Base-by-base conservation (phyloP, 768 basidiomycete genomes). In the Phylloporus sp. region DNA sequence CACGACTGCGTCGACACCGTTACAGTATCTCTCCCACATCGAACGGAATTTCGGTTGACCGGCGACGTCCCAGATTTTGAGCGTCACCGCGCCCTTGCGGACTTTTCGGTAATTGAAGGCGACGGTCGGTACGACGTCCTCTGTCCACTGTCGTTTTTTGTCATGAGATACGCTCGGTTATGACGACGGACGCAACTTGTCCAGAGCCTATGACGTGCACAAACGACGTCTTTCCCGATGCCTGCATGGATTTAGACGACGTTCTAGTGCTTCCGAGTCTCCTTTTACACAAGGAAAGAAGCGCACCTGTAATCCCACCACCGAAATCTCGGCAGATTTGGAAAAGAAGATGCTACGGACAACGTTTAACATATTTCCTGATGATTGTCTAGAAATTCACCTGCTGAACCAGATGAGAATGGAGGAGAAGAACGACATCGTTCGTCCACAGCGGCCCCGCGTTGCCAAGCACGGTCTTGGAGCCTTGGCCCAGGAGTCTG, bases 11-110 rank as follows among this genome's bases (percentile, higher is more conserved):
- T 95, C 90, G 1, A 90, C 90, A 9, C 92, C 93, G 52, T 84
- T 80, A 67, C 91, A 93, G 66, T 95, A 96, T 35, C 93, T 75
- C 66, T 93, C 90, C 90, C 90, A 96, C 84, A 94, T 92, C 28
- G 88, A 89, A 35, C 93, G 81, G 63, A 94, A 96, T 63, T 89
- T 90, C 6, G 91, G 87, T 70, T 95, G 92, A 24, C 91, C 91
- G 52, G 92, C 92, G 31, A 96, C 88, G 65, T 96, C 93, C 93
- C 93, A 96, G 38, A 96, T 82, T 65, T 92, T 95, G 60, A 96
- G 71, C 1, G 88, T 90, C 1, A 95, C 82, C 49, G 91, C 94
- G 11, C 90, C 91, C 59, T 90, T 91, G 52, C 84, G 74, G 11
- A 95, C 83, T 64, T 89, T 90, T 17, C 89, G 77, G 58, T 92